Conservation (phyloP, 345 rosid species). For the Corymbia maculata region DNA sequence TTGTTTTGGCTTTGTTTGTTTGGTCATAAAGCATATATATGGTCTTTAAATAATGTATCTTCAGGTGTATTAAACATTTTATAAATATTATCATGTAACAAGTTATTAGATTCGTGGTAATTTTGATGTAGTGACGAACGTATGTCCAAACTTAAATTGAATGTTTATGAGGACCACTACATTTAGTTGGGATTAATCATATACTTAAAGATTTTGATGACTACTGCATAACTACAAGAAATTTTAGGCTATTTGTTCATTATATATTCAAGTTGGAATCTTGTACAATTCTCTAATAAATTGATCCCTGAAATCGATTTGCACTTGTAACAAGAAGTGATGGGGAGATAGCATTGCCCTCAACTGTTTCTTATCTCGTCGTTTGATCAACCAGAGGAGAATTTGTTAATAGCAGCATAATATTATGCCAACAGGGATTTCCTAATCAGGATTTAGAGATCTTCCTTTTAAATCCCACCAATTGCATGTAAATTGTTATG, state of each 20-base stretch:
- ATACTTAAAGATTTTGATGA: not conserved
- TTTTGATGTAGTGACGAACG: not conserved
- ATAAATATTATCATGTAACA: not conserved
- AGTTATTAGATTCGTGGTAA: too few relatives aligned
- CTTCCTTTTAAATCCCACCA: too few relatives aligned
- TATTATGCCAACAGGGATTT: not conserved
- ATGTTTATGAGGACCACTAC: not conserved
- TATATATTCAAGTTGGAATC: not conserved
- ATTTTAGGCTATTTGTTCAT: not conserved
- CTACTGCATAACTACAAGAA: not conserved
- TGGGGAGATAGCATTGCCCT: not conserved
- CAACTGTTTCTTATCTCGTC: not conserved
- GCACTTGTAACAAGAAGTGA: not conserved
- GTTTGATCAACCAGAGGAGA: not conserved
- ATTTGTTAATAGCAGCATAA: not conserved
- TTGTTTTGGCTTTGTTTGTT: not conserved
- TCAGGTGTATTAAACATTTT: too few relatives aligned
- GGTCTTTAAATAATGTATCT: not conserved
- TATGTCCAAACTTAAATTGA: too few relatives aligned
- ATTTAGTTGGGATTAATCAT: not conserved
- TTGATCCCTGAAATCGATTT: not conserved
- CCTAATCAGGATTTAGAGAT: too few relatives aligned
- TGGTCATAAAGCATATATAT: not conserved
- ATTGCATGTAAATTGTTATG: too few relatives aligned
- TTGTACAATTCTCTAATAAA: not conserved